Base-by-base conservation (phyloP, 2,329 filamentous ascomycete species). In the Westerdykella sp. region DNA sequence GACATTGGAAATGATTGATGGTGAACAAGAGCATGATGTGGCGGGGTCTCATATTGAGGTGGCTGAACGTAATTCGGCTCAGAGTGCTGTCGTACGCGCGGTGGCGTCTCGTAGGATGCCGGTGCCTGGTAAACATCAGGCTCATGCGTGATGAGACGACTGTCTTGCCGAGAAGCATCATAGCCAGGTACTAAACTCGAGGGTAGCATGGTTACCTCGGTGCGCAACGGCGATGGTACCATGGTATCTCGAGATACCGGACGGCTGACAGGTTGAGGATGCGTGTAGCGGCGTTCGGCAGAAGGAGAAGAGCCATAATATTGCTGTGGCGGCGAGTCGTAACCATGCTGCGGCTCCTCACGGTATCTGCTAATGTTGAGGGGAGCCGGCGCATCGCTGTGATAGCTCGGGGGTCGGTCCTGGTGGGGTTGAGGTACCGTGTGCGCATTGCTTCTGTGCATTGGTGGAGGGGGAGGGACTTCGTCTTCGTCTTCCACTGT, bases 401-500 rank as follows among this genome's bases (percentile, higher is more conserved):
- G 54, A 39, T 63, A 64, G 18, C 39, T 47, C 34, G 50, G 54
- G 6, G 52, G 42, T 10, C 43, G 42, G 28, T 59, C 51, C 13
- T 58, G 54, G 34, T 57, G 49, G 6, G 58, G 53, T 37, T 61
- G 59, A 6, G 52, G 46, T 9, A 65, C 21, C 2, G 60, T 61
- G 15, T 58, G 56, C 11, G 65, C 59, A 41, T 61, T 58, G 38
- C 58, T 64, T 36, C 65, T 55, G 42, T 69, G 67, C 37, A 63
- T 59, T 9, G 66, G 66, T 4, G 66, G 66, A 14, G 67, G 67
- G 11, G 67, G 66, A 30, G 66, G 57, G 34, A 76, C 75, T 15
- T 35, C n/a, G 4, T 80, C 79, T 5, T 75, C 78, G 49, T 84
- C 81, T 56, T 84, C 81, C 5, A 80, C 79, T 6, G 76, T 82